Evolutionary conservation across 306 rosid genomes (phyloP).

Genomic region (Trifolium subterraneum): DNA sequence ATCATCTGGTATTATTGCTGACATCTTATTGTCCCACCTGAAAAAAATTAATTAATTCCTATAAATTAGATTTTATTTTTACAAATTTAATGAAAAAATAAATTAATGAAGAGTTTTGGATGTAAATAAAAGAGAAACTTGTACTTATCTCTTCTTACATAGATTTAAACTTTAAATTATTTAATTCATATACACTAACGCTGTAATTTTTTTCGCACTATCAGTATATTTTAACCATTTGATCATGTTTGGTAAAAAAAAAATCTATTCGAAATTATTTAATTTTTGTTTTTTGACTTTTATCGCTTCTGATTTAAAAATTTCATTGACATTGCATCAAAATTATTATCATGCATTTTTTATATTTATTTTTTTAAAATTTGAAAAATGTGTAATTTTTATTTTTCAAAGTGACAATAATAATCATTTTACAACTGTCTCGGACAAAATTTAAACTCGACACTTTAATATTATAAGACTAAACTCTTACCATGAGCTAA

Average conservation of each 20-base stretch:
- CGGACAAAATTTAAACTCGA: too few species aligned
- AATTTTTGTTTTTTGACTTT: too few species aligned
- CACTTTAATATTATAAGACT: too few species aligned
- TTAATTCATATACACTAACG: neutral
- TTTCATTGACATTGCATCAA: neutral
- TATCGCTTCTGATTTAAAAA: too few species aligned
- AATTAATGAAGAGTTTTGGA: neutral
- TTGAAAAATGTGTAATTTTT: too few species aligned
- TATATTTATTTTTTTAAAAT: too few species aligned
- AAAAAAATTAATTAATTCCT: neutral
- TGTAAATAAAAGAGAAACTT: neutral
- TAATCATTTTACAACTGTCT: too few species aligned
- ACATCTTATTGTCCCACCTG: slow-evolving; percentile 88
- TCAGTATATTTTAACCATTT: too few species aligned
- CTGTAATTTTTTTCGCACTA: neutral
- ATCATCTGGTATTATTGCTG: slow-evolving; percentile 78
- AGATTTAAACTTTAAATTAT: neutral
- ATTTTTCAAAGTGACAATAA: too few species aligned
- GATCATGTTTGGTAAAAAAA: too few species aligned
- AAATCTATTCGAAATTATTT: too few species aligned
- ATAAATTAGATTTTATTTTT: neutral
- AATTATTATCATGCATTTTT: neutral
- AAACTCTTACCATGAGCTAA: too few species aligned
- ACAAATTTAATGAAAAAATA: neutral
- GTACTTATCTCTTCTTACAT: neutral